Evolutionary conservation across 78 protist species (phyloP).

Genomic region (Speleostelium caveatum): DNA sequence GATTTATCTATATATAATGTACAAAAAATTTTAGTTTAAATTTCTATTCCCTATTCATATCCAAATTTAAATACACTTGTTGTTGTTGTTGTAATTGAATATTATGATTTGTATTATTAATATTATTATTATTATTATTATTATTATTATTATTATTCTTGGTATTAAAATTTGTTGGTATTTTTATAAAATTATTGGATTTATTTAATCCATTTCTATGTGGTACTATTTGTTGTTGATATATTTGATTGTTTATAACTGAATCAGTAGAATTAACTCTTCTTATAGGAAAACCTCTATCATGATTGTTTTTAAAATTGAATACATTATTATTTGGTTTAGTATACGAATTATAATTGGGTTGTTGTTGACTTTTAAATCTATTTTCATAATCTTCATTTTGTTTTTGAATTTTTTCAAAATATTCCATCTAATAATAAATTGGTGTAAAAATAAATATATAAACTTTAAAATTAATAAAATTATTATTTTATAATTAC

Average conservation of each 20-base stretch:
- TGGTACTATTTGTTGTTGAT: neutral
- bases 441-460: neutral
- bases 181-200: too few species aligned
- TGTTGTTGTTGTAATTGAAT: too few species aligned
- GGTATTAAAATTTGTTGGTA: too few species aligned
- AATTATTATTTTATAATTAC: too few species aligned
- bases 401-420: constrained; percentile 17
- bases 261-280: constrained; percentile 72
- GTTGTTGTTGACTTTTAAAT: neutral
- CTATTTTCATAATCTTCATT: constrained; percentile 3
- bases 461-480: neutral
- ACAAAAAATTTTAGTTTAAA: too few species aligned
- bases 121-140: neutral
- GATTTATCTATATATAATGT: too few species aligned
- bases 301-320: neutral
- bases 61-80: too few species aligned
- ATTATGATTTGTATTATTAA: neutral
- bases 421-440: too few species aligned
- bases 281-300: constrained; percentile 23
- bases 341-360: constrained; percentile 1
- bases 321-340: neutral
- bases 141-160: neutral
- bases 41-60: too few species aligned
- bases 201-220: too few species aligned
- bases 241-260: neutral